These are phyloP conservation scores for Plantago coronopus DNA, from an alignment of 305 asterid genomes.

Conservation along the genomic window DNA sequence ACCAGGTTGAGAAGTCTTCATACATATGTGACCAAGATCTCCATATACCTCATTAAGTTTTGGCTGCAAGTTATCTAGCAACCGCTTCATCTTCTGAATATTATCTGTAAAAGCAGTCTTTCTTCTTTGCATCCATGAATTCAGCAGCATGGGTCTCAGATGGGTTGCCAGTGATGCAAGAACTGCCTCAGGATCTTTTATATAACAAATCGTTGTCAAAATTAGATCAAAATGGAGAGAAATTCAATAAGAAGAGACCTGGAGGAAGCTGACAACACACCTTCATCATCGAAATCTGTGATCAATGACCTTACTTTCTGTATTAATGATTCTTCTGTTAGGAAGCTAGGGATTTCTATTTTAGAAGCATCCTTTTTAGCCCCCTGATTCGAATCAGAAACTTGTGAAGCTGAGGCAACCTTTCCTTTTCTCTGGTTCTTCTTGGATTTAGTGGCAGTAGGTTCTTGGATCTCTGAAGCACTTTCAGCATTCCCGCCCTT, in stretches of 20 bases:
- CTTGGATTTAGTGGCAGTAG: conserved; percentile 61
- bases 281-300: conserved; percentile 91
- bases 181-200: conserved; percentile 69
- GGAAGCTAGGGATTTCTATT: conserved; percentile 47
- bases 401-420: conserved; percentile 48
- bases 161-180: conserved; percentile 73
- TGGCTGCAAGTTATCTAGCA: conserved; percentile 75
- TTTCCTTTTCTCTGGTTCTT: conserved; percentile 75
- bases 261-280: conserved; percentile 29
- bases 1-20: conserved; percentile 4
- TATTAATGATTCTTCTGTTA: conserved; percentile 73
- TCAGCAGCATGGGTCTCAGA: conserved; percentile 82
- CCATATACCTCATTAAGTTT: conserved; percentile 82
- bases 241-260: conserved; percentile 24
- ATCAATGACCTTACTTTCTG: conserved; percentile 60
- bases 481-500: conserved; percentile 53
- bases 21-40: not conserved
- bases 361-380: conserved; percentile 57
- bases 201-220: conserved; percentile 23
- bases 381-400: conserved; percentile 55
- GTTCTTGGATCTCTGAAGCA: conserved; percentile 54
- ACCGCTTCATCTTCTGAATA: conserved; percentile 69
- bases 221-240: conserved; percentile 8
- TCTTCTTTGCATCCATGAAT: conserved; percentile 77
- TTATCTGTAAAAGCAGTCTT: conserved; percentile 80